These are phyloP conservation scores for grape (Vitis vinifera) DNA, from an alignment of 164 flowering plant species.

Conservation along the genomic window ASM3070453v1 NC_081808.1:22075001-22075500, in stretches of 20 bases:
- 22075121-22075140: constrained; percentile 91
- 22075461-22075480: constrained; percentile 82
- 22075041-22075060: constrained; percentile 97
- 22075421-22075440: constrained; percentile 97
- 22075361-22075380: constrained; percentile 93
- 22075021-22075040: constrained; percentile 99
- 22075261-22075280: constrained; percentile 88
- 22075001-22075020: constrained; percentile 95
- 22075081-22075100: constrained; percentile 91
- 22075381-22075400: constrained; percentile 89
- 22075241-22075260: constrained; percentile 96
- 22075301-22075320: constrained; percentile 84
- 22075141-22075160: constrained; percentile 97
- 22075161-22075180: constrained; percentile 76
- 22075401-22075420: constrained; percentile 95
- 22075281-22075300: constrained; percentile 67
- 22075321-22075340: constrained; percentile 92
- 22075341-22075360: constrained; percentile 98
- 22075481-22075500: constrained; percentile 97
- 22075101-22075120: constrained; percentile 97
- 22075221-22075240: constrained; percentile 98
- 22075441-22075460: constrained; percentile 96
- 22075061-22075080: constrained; percentile 94
- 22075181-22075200: constrained; percentile 99
- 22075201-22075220: constrained; percentile 91